Evolutionary conservation across 306 rosid genomes (phyloP), one percentile per base, ranked within the genome.

Genomic region (Pachyrhizus erosus): DNA sequence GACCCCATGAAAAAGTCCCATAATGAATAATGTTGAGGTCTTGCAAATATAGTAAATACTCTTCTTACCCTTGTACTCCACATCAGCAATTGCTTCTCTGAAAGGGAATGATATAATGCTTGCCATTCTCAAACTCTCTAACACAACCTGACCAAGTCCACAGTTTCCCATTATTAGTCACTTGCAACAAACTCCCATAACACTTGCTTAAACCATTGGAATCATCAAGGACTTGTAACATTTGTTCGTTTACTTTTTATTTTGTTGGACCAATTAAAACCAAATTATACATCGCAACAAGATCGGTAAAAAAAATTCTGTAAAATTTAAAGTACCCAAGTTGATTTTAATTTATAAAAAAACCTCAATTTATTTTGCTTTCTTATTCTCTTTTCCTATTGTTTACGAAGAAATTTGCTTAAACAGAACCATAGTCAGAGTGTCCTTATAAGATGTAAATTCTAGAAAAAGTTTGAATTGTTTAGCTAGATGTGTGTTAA

Each of bases 51-150:
- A 17, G 31, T 31, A 61, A 78, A 48, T 37, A 43, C 62, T 80
- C 8, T 33, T 70, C 84, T 84, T 87, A 92, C 99, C 99, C 72
- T 93, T 93, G 73, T 92, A 96, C 70, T 93, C 96, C 54, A 96
- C 99, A 80, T 96, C 99, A 72, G 86, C 86, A 55, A 93, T 94
- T 51, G 99, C 99, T 85, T 96, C 99, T 76, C 99, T 89, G 84
- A 91, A 96, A 45, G 90, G 85, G 86, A 93, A 96, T 40, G 99
- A 93, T 82, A 96, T 96, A 55, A 96, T 85, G 87, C 96, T 96
- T 42, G 98, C 91, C 93, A 96, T 83, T 88, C 99, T 91, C 89
- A 96, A 88, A 80, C 92, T 93, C 84, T 96, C 99, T 14, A 96
- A 61, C 8, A 89, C 91, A 42, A 96, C 98, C 98, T 95, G 87